Evolutionary conservation across 352 stramenopile genomes (phyloP), one percentile per base, ranked within the genome.

Genomic region (Phytophthora colocasiae): DNA sequence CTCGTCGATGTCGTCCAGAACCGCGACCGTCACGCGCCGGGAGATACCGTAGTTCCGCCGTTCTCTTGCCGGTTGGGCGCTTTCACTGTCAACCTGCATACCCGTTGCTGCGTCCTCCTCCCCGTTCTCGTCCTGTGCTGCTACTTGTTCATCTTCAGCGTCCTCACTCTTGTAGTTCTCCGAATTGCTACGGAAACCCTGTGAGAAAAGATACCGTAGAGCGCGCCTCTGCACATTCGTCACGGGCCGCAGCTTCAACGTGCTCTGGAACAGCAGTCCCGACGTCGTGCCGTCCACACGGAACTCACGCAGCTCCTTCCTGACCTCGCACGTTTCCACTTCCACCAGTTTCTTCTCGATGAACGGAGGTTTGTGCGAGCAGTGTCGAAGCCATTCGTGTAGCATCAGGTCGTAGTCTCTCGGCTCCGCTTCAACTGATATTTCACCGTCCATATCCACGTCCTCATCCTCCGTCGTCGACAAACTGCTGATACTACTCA

Each of bases 211-310:
- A 64, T 90, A 90, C 52, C 83, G 71, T 48, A 90, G 49, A 3
- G 76, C 81, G 4, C 83, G 80, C n/a, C 66, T 81, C 52, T 89
- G 76, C 15, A 85, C 73, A 41, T 77, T 78, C 24, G 68, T 73
- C 9, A 92, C 81, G 1, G 83, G 83, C 1, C 83, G 83, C 9
- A 92, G 32, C 53, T 87, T 88, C 15, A 92, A 67, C 19, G 83
- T 92, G 60, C 83, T 92, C 59, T 92, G 80, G 47, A 92, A 89
- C 26, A 92, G 47, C 52, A 90, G 43, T 1, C 71, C 81, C 0
- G 81, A 75, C 9, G 83, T 84, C 22, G 83, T 92, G 15, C 83
- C 83, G 29, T 92, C 80, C 24, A 92, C 81, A 4, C 81, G 80
- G 44, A 92, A 92, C 52, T 79, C 81, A 12, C 71, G 66, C 36